Evolutionary conservation across 176 grass and related monocot genomes (phyloP).

Genomic region (Rhynchospora tenuis): DNA sequence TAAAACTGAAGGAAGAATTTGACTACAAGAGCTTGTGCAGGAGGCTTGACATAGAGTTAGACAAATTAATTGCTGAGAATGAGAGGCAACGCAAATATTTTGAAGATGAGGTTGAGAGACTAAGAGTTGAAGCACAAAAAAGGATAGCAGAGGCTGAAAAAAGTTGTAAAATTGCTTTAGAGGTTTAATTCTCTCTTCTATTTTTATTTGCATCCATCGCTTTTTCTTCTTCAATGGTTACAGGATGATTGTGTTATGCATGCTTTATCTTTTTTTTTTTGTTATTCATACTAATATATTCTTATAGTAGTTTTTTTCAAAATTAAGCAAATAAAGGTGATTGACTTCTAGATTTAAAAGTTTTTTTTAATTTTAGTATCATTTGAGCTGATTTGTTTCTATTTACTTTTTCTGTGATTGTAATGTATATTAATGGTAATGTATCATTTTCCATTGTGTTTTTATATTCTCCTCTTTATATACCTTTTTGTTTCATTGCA

Average conservation of each 20-base stretch:
- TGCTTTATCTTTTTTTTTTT: neutral
- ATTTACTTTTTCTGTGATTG: neutral
- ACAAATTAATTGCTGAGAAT: constrained; percentile 92
- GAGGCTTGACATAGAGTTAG: constrained; percentile 91
- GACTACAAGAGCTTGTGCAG: constrained; percentile 99
- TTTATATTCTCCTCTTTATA: neutral
- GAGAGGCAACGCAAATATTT: constrained; percentile 86
- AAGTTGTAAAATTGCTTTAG: constrained; percentile 51
- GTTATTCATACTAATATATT: neutral
- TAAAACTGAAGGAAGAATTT: constrained; percentile 98
- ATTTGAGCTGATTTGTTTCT: neutral
- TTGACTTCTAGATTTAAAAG: neutral
- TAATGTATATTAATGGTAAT: neutral
- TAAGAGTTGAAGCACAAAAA: constrained; percentile 74
- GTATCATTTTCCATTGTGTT: neutral
- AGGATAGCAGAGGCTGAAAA: constrained; percentile 68
- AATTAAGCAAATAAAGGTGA: neutral
- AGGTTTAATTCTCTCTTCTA: constrained; percentile 50
- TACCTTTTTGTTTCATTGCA: constrained; percentile 26
- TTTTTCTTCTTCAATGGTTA: constrained; percentile 6
- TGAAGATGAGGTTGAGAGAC: constrained; percentile 89
- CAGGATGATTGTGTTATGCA: neutral
- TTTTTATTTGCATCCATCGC: neutral
- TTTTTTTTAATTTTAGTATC: neutral
- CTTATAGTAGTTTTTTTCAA: neutral